Evolutionary conservation across 768 basidiomycete species (phyloP).

Genomic region (Boletus subparvulus): DNA sequence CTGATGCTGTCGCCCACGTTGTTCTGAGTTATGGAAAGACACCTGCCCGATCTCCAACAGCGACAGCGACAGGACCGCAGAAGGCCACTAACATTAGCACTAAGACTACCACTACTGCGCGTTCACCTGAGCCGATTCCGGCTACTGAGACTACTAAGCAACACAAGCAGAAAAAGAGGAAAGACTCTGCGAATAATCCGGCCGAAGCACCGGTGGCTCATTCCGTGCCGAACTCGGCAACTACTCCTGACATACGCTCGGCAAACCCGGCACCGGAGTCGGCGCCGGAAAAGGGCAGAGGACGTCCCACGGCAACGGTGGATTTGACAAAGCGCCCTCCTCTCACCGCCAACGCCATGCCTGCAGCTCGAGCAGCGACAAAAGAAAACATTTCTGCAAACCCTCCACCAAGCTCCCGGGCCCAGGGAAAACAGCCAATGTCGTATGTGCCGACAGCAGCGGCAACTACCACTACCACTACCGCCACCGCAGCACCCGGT

Average conservation of each 20-base stretch:
- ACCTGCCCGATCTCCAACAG: conserved; percentile 13
- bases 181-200: conserved; percentile 24
- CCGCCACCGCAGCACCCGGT: conserved; percentile 33
- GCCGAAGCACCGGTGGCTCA: conserved; percentile 26
- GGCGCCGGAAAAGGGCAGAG: conserved; percentile 33
- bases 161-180: conserved; percentile 49
- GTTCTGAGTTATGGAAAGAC: conserved; percentile 42
- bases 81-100: conserved; percentile 20
- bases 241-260: conserved; percentile 19
- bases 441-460: conserved; percentile 46
- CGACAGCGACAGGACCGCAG: conserved; percentile 5
- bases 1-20: conserved; percentile 37
- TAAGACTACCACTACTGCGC: conserved; percentile 30
- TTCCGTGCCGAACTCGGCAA: conserved; percentile 31
- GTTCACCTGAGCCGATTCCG: conserved; percentile 21
- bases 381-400: conserved; percentile 35
- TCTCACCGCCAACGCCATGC: conserved; percentile 43
- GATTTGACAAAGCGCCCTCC: conserved; percentile 40
- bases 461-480: conserved; percentile 29
- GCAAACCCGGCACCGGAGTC: conserved; percentile 34
- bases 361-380: conserved; percentile 46
- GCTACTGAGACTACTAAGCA: conserved; percentile 22
- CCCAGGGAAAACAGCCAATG: conserved; percentile 94
- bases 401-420: conserved; percentile 72
- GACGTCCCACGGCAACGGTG: conserved; percentile 32